A percentile compares a stretch with the other conserved stretches of the same genome.
Conservation (phyloP, 2,329 filamentous ascomycete species). For the Aspergillus floridensis region DNA sequence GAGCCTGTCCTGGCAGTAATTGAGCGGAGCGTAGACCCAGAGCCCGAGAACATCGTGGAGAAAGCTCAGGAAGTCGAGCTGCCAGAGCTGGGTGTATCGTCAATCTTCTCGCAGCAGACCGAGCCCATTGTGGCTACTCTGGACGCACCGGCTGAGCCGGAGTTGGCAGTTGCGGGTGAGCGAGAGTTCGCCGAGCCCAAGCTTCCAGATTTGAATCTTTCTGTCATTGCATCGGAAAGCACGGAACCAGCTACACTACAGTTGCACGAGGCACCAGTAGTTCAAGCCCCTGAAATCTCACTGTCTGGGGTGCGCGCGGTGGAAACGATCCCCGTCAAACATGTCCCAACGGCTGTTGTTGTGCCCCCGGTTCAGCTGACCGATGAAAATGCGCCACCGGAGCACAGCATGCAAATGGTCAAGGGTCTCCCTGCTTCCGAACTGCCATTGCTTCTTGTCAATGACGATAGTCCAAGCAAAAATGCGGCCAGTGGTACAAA, state of each 20-base stretch:
- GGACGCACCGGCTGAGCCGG: constrained; percentile 17
- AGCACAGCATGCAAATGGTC: constrained; percentile 21
- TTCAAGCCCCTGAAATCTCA: constrained; percentile 32
- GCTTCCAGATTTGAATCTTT: constrained; percentile 27
- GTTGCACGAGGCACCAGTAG: constrained; percentile 21
- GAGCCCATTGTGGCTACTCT: constrained; percentile 24
- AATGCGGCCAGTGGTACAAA: constrained; percentile 44
- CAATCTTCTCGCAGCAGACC: constrained; percentile 31
- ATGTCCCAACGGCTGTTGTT: constrained; percentile 28
- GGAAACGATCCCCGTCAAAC: constrained; percentile 46
- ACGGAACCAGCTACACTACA: constrained; percentile 35
- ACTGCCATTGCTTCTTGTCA: constrained; percentile 51
- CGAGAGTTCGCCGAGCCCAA: constrained; percentile 13
- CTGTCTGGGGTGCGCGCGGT: constrained; percentile 46
- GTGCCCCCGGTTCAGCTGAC: constrained; percentile 18
- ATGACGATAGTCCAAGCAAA: constrained; percentile 64
- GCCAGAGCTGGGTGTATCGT: constrained; percentile 30
- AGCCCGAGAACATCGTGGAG: not conserved
- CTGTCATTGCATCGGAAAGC: constrained; percentile 25
- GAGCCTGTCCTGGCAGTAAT: constrained; percentile 26
- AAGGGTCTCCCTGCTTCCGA: constrained; percentile 14
- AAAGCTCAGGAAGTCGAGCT: not conserved
- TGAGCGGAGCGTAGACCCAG: not conserved
- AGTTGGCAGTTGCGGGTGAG: constrained; percentile 16
- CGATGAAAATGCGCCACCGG: constrained; percentile 24